phyloP scores from a whole-genome alignment of 1,139 yeast genomes.

The Geotrichum aggregatum region DNA sequence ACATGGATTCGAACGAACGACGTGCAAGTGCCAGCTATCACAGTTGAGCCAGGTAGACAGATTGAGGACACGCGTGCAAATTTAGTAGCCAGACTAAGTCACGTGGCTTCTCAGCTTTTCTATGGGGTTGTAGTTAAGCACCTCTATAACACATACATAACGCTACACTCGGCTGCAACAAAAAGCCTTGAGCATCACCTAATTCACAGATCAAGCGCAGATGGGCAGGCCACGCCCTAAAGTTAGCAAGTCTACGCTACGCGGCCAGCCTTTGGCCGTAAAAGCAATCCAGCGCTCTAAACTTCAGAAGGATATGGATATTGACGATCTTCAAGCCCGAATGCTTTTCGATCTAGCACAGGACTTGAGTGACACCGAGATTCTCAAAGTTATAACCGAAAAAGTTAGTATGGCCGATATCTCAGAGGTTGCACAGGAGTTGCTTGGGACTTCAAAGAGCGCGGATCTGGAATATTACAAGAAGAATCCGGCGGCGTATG shows the following conservation, averaged over 20 bases:
- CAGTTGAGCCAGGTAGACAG: no score
- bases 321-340: not conserved
- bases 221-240: slow-evolving; percentile 16
- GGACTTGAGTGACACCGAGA: slow-evolving; percentile 5
- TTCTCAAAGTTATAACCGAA: not conserved
- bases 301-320: not conserved
- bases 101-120: no score
- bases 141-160: no score
- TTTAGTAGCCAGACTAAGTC: no score
- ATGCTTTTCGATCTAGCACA: slow-evolving; percentile 2
- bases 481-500: not conserved
- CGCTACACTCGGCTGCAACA: no score
- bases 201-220: not conserved
- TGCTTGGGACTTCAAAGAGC: not conserved
- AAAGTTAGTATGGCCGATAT: not conserved
- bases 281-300: slow-evolving; percentile 10
- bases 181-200: no score
- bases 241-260: slow-evolving; percentile 13
- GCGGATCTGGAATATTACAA: no score
- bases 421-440: not conserved
- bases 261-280: slow-evolving; percentile 15
- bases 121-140: no score
- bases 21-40: no score
- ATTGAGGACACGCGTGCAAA: no score
- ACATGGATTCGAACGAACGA: no score